Evolutionary conservation across 208 protist genomes (phyloP), one percentile per base, ranked within the genome.

Genomic region (Polymyxa betae): DNA sequence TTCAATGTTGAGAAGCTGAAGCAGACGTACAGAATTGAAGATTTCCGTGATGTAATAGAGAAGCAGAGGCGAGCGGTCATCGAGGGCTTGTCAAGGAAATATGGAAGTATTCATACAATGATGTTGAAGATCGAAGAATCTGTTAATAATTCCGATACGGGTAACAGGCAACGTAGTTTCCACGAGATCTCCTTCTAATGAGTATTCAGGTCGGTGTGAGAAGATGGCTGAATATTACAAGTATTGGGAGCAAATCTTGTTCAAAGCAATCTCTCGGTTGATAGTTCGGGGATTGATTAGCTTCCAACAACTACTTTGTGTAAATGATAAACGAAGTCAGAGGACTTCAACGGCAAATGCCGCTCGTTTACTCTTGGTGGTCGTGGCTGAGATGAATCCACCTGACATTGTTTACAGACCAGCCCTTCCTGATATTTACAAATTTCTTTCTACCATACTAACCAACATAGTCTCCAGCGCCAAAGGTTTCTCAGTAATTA

Each of bases 181-280:
- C 49, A 60, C 24, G 5, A 60, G 5, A 5, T 29, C 5, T 60
- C 49, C 49, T 60, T 60, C 92, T 5, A 60, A 60, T 60, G 49
- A 5, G 49, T 60, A 29, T 60, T 97, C 96, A 12, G 97, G 97
- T n/a, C 96, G 95, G 90, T 96, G 95, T 92, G 92, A 94, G 38
- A 90, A 66, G n/a, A 94, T 99, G 88, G 92, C 92, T 32, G 95
- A 93, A 87, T 99, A 99, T 94, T 99, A 99, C 93, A 88, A 92
- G 32, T 95, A 98, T 94, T 99, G 98, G 98, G 97, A 99, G 94
- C 92, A 95, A 45, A 92, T 96, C 64, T 96, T 98, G 90, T 98
- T 96, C 95, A 93, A 95, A 41, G 97, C 97, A 0, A 94, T 99
- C 45, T 95, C 93, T 38, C 93, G 93, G 90, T 97, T 98, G 94